Percentiles rank a stretch among this genome's conserved stretches.
These are phyloP conservation scores for Pseudomassariella vexata DNA, from an alignment of 2,329 filamentous ascomycete genomes.

Conservation along the genomic window DNA sequence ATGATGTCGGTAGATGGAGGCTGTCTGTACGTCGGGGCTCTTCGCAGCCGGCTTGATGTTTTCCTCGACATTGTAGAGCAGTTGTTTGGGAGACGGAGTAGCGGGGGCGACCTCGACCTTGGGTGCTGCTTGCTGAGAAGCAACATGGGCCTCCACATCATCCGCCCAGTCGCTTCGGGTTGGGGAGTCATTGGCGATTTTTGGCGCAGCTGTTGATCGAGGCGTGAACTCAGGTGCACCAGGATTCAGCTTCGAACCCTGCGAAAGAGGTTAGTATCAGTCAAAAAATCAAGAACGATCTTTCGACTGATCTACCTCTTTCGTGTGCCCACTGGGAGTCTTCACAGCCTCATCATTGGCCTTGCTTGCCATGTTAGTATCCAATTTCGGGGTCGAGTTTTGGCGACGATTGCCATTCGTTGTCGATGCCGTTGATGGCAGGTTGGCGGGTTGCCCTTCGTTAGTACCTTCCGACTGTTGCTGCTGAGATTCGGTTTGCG, in stretches of 20 bases:
- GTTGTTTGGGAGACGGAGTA: not conserved
- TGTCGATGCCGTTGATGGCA: too few relatives aligned
- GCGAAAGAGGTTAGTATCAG: conserved; percentile 35
- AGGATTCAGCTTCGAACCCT: conserved; percentile 51
- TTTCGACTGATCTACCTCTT: conserved; percentile 44
- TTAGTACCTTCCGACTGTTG: too few relatives aligned
- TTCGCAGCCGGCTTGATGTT: not conserved
- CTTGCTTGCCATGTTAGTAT: conserved; percentile 17
- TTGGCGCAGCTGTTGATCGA: conserved; percentile 22
- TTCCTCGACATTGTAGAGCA: not conserved
- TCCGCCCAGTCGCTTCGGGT: conserved; percentile 22
- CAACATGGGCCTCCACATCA: conserved; percentile 15
- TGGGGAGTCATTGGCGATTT: conserved; percentile 9
- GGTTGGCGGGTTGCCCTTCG: too few relatives aligned
- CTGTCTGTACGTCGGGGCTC: not conserved
- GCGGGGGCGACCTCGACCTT: not conserved
- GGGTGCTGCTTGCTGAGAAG: not conserved
- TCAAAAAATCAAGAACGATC: conserved; percentile 32
- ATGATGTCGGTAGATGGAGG: conserved; percentile 2
- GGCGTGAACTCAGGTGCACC: conserved; percentile 51
- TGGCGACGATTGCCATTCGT: too few relatives aligned
- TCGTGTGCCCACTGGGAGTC: conserved; percentile 32
- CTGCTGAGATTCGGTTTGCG: too few relatives aligned
- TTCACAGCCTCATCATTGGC: conserved; percentile 18
- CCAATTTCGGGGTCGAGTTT: conserved; percentile 8